These are phyloP conservation scores for Haplographium delicatum DNA, from an alignment of 495 filamentous ascomycete genomes.

Conservation along the genomic window DNA sequence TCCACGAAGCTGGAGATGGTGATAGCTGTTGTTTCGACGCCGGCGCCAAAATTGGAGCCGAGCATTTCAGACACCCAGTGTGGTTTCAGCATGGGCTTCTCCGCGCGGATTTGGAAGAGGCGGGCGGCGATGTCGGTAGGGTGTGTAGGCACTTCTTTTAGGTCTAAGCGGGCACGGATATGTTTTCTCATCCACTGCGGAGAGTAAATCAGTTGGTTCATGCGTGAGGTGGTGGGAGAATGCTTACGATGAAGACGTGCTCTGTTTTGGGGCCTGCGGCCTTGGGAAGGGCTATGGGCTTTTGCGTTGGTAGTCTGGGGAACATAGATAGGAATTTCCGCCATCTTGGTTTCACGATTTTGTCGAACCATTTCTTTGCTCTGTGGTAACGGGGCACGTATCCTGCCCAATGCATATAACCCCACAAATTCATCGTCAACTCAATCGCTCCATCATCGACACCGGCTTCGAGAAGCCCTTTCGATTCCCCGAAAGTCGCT, in stretches of 20 bases:
- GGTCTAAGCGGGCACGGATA: too few relatives aligned
- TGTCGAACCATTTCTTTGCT: not conserved
- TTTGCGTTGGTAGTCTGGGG: too few relatives aligned
- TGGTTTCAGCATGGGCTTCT: conserved; percentile 31
- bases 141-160: too few relatives aligned
- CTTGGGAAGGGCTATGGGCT: too few relatives aligned
- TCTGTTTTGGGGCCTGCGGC: too few relatives aligned
- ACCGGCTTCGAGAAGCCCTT: not conserved
- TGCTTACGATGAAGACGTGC: too few relatives aligned
- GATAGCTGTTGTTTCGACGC: conserved; percentile 44
- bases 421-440: not conserved
- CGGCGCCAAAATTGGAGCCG: conserved; percentile 43
- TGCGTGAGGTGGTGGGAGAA: too few relatives aligned
- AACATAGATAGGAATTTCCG: too few relatives aligned
- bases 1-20: conserved; percentile 34
- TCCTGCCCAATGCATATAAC: conserved; percentile 3
- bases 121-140: conserved; percentile 19
- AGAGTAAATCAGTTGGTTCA: too few relatives aligned
- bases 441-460: conserved; percentile 1
- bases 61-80: conserved; percentile 37
- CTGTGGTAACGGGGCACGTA: not conserved
- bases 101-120: conserved; percentile 32
- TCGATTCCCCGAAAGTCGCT: not conserved
- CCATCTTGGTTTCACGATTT: not conserved
- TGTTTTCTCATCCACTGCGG: too few relatives aligned